Percentiles rank a stretch among this genome's conserved stretches.
Conservation (phyloP, 305 asterid species). For the Fraxinus greggii region DNA sequence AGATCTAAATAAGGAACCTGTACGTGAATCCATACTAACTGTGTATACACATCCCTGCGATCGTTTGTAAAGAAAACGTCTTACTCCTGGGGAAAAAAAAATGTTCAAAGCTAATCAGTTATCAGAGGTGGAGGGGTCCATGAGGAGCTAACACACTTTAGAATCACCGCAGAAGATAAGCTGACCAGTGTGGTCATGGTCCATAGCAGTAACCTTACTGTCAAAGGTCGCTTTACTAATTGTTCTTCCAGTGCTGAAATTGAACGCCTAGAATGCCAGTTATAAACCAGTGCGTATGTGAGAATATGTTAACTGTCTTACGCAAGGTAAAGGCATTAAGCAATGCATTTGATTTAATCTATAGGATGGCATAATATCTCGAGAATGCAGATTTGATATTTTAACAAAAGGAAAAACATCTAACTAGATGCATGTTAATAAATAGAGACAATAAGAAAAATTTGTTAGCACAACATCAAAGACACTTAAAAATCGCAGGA, state of each 20-base stretch:
- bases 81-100: not conserved
- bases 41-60: slow-evolving; percentile 83
- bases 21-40: slow-evolving; percentile 67
- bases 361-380: not conserved
- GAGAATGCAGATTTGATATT: not conserved
- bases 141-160: slow-evolving; percentile 48
- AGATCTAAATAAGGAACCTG: slow-evolving; percentile 71
- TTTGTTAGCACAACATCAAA: not conserved
- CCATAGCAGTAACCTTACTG: slow-evolving; percentile 92
- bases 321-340: slow-evolving; percentile 9
- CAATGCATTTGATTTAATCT: not conserved
- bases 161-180: slow-evolving; percentile 89
- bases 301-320: slow-evolving; percentile 4
- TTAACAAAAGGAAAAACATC: not conserved
- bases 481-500: not conserved
- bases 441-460: not conserved
- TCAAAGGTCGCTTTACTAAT: slow-evolving; percentile 58
- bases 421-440: not conserved
- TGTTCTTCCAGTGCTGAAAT: slow-evolving; percentile 90
- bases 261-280: slow-evolving; percentile 65
- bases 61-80: slow-evolving; percentile 26
- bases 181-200: slow-evolving; percentile 95
- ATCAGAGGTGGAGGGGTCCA: not conserved
- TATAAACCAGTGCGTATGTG: slow-evolving; percentile 22
- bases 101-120: slow-evolving; percentile 10